phyloP scores from a whole-genome alignment of 805 yeast genomes.

The Yamadazyma scolyti region DNA sequence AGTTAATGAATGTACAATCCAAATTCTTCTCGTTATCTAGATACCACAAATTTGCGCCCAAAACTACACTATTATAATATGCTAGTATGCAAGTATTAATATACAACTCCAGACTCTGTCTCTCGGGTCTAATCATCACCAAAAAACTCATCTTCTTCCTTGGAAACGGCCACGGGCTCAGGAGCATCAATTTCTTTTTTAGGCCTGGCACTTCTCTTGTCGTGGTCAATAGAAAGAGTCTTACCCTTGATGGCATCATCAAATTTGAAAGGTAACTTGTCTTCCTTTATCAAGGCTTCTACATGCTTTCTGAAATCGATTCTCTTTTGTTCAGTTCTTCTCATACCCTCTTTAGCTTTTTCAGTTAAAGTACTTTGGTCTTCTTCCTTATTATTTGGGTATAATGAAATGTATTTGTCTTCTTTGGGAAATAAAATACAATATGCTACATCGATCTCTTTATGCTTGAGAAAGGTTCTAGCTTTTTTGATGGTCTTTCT shows the following conservation, averaged over 20 bases:
- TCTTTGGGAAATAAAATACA: constrained; percentile 73
- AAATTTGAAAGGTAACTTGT: constrained; percentile 49
- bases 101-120: too few species aligned
- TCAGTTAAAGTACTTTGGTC: constrained; percentile 22
- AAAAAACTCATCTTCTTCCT: constrained; percentile 43
- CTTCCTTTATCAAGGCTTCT: constrained; percentile 48
- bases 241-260: constrained; percentile 45
- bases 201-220: constrained; percentile 15
- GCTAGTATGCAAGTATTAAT: too few species aligned
- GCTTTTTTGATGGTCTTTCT: constrained; percentile 40
- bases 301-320: constrained; percentile 46
- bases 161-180: constrained; percentile 21
- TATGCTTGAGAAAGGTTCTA: constrained; percentile 49
- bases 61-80: too few species aligned
- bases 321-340: constrained; percentile 41
- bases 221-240: constrained; percentile 11
- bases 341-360: constrained; percentile 40
- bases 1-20: too few species aligned
- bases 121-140: too few species aligned
- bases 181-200: constrained; percentile 44
- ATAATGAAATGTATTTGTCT: constrained; percentile 76
- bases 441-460: constrained; percentile 71
- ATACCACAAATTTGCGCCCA: too few species aligned
- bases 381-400: constrained; percentile 43
- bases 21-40: too few species aligned